Conservation (phyloP, 1,139 yeast genomes). For the Zygoascus meyerae region DNA sequence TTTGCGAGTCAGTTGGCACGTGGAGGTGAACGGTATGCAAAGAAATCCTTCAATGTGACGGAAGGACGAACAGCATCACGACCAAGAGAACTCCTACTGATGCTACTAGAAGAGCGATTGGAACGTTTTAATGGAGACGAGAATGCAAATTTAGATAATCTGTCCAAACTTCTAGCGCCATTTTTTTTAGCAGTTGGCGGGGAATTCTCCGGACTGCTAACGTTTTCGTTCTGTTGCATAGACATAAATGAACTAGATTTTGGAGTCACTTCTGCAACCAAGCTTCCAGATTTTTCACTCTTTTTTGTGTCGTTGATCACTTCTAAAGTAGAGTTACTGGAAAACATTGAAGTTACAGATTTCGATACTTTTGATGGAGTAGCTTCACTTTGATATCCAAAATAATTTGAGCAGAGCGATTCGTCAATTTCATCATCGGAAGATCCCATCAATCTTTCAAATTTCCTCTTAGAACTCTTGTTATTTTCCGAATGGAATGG, state of each 20-base stretch:
- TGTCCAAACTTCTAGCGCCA: neutral
- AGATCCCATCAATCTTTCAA: constrained; percentile 7
- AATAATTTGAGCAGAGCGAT: constrained; percentile 2
- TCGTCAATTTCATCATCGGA: constrained; percentile 8
- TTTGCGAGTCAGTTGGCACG: too few relatives aligned
- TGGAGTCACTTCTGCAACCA: too few relatives aligned
- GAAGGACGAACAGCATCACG: too few relatives aligned
- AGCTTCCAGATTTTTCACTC: too few relatives aligned
- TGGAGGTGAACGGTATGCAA: too few relatives aligned
- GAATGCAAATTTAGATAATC: neutral
- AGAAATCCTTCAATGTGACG: too few relatives aligned
- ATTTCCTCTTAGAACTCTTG: neutral
- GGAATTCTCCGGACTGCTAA: constrained; percentile 2
- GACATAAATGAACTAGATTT: too few relatives aligned
- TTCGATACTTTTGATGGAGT: neutral
- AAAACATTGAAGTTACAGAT: neutral
- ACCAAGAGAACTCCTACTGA: too few relatives aligned
- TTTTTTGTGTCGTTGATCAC: too few relatives aligned
- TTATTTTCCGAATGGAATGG: too few relatives aligned
- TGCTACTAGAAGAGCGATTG: too few relatives aligned
- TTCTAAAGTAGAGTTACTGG: neutral
- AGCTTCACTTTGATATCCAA: neutral
- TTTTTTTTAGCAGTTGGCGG: neutral
- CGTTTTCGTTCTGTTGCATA: neutral
- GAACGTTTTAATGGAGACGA: too few relatives aligned